phyloP scores from a whole-genome alignment of 129 eudicot species.

The Centella asiatica region DNA sequence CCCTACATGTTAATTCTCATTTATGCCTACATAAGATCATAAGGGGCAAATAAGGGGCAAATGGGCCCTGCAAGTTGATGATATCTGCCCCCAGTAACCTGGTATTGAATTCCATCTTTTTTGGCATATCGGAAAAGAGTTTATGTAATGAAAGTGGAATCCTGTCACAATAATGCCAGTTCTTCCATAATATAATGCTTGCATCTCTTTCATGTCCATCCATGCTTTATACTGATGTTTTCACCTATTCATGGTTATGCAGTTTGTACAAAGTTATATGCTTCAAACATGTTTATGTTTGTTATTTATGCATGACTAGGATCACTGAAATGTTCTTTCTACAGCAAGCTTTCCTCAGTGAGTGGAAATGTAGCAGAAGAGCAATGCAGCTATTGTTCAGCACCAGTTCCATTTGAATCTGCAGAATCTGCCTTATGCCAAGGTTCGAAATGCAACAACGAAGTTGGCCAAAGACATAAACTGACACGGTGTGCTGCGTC shows the following conservation, averaged over 20 bases:
- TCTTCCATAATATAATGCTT: no score
- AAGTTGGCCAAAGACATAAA: slow-evolving; percentile 35
- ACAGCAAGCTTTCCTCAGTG: slow-evolving; percentile 20
- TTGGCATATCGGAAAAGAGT: no score
- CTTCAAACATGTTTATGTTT: neutral
- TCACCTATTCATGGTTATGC: neutral
- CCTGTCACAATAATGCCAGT: no score
- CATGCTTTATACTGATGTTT: neutral
- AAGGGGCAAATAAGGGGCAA: no score
- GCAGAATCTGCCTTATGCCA: slow-evolving; percentile 52
- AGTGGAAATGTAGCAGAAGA: slow-evolving; percentile 33
- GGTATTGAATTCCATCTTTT: no score
- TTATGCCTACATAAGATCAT: no score
- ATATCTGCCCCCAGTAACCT: no score
- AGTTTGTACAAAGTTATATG: neutral
- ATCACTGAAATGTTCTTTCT: neutral
- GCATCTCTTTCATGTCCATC: no score
- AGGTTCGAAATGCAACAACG: slow-evolving; percentile 20
- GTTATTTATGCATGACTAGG: neutral
- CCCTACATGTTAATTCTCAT: no score
- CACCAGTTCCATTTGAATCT: slow-evolving; percentile 63
- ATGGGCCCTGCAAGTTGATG: no score
- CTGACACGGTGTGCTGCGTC: slow-evolving; percentile 60
- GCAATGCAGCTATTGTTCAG: slow-evolving; percentile 64
- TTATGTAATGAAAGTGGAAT: no score